Evolutionary conservation across 306 rosid species (phyloP), one percentile per base, ranked within the genome.

Genomic region (Trifolium subterraneum): DNA sequence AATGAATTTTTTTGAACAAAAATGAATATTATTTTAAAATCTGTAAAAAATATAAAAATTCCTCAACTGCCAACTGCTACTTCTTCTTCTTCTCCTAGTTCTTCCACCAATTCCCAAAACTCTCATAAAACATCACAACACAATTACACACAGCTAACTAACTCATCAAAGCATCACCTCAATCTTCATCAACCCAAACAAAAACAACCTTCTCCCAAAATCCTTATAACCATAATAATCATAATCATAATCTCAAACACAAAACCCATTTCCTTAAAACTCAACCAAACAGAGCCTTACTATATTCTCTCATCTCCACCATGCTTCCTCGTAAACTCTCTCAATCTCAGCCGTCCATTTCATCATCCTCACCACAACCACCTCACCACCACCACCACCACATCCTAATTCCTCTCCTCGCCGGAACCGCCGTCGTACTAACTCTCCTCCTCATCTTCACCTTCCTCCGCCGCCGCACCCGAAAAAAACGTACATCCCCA

Each of bases 401-500:
- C 58, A 66, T 51, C 56, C 15, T 70, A 12, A 27, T 71, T 10
- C 82, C 84, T 8, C 83, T 81, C 20, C 13, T 84, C 45, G 79
- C 79, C 55, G 74, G 66, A 74, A 33, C 82, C 15, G 86, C 88
- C 60, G 9, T 70, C 25, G 74, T 86, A 19, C 72, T 77, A 71
- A 77, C 86, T 2, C 41, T 92, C 64, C 74, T 94, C 70, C 67
- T 90, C 27, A 68, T 95, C 81, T 51, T 90, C 39, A 7, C 82
- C 42, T 35, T 86, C 60, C 51, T 87, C 42, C 82, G 75, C 73
- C 86, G 64, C 83, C 92, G 92, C 63, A 74, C 79, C 19, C 52
- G 85, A 1, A 95, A 92, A 63, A 95, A 92, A 59, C 92, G 88
- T 78, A 73, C 96, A 39, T 41, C 85, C 36, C 83, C 89, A 1